Evolutionary conservation across 2,329 filamentous ascomycete species (phyloP).

Genomic region (Fusarium incarnatum): DNA sequence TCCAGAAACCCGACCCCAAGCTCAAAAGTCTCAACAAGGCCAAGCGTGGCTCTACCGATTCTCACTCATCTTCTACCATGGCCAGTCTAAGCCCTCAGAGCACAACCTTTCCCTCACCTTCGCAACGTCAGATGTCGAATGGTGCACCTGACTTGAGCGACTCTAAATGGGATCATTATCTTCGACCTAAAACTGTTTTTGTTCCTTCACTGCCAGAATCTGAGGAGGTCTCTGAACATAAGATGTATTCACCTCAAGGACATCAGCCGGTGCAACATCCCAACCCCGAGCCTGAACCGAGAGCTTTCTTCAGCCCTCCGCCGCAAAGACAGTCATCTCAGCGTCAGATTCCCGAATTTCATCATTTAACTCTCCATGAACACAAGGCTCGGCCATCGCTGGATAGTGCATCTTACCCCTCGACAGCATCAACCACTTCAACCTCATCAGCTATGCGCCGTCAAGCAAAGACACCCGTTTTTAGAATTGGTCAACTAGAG

Average conservation of each 20-base stretch:
- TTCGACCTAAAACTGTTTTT: slow-evolving; percentile 42
- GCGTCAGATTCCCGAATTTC: slow-evolving; percentile 43
- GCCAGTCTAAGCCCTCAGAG: slow-evolving; percentile 38
- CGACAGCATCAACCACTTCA: slow-evolving; percentile 52
- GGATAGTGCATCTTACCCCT: slow-evolving; percentile 45
- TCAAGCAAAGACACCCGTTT: slow-evolving; percentile 64
- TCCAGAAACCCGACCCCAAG: slow-evolving; percentile 49
- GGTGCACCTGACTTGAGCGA: slow-evolving; percentile 46
- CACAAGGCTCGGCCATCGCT: slow-evolving; percentile 39
- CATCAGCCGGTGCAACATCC: neutral
- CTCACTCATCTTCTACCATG: slow-evolving; percentile 23
- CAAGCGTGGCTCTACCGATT: slow-evolving; percentile 47
- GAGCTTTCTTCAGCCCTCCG: slow-evolving; percentile 23
- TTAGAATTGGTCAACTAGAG: slow-evolving; percentile 63
- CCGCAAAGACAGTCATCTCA: slow-evolving; percentile 34
- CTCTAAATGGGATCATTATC: slow-evolving; percentile 47
- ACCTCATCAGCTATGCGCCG: slow-evolving; percentile 54
- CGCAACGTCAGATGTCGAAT: slow-evolving; percentile 35
- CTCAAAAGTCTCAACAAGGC: slow-evolving; percentile 42
- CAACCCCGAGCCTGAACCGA: slow-evolving; percentile 21
- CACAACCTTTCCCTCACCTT: slow-evolving; percentile 24
- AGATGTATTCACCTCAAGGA: slow-evolving; percentile 9
- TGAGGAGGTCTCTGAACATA: slow-evolving; percentile 23
- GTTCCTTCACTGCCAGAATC: slow-evolving; percentile 33
- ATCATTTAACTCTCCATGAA: slow-evolving; percentile 42